Evolutionary conservation across 768 basidiomycete genomes (phyloP), one percentile per base, ranked within the genome.

Genomic region (Lactarius indigo): DNA sequence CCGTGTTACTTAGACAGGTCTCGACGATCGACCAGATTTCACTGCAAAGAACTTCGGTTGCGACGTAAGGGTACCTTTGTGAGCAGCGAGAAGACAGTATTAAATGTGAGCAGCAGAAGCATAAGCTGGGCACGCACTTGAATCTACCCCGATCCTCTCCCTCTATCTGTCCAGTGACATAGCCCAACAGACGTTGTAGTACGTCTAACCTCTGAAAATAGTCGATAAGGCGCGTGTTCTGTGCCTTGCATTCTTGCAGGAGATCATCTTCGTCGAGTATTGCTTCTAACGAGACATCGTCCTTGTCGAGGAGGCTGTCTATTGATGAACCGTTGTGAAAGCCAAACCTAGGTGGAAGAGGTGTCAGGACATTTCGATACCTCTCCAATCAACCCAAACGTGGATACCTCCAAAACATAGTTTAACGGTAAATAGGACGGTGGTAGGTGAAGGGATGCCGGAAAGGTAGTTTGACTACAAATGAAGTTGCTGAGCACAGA

Each of bases 1-100:
- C 81, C 60, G 84, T 81, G 72, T 89, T 81, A 72, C 82, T 83
- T 72, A 96, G 80, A 72, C 94, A 92, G 1, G 92, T 93, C 77
- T 95, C 94, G 57, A 94, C 88, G 73, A 98, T 92, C 26, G 90
- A 91, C 90, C 94, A 97, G 78, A 96, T 89, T 72, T 96, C 95
- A 76, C 92, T 91, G 78, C 94, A 96, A 39, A 98, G 84, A 28
- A 98, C 94, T 76, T 98, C 96, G 31, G 96, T 94, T 18, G 94
- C 90, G 26, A 95, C 87, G 73, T 92, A 90, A 1, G 96, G 94
- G 76, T 94, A 98, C 77, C 96, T 97, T 56, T 23, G n/a, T 68
- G 20, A 23, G 60, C n/a, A 23, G 28, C n/a, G 28, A 52, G 18
- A 47, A 60, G 35, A 31, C 55, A 47, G 47, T 61, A 61, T 62